These are phyloP conservation scores for Tuber aestivum DNA, from an alignment of 495 filamentous ascomycete species.

Conservation along the genomic window DNA sequence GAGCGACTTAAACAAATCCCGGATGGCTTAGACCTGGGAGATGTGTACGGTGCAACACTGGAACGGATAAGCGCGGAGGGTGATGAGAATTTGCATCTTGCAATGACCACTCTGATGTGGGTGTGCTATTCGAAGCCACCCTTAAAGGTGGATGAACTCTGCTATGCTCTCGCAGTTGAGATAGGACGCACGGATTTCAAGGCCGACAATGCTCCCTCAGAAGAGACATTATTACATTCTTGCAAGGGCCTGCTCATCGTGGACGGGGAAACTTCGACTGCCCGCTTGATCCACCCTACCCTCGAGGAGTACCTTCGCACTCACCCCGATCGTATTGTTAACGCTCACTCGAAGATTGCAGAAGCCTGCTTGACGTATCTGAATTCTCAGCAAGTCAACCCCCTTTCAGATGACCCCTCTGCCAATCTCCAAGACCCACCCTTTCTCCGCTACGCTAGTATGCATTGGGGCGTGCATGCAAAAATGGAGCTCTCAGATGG, in stretches of 20 bases:
- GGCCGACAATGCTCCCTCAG: not conserved
- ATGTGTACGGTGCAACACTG: not conserved
- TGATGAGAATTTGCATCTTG: not conserved
- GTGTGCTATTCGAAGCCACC: not conserved
- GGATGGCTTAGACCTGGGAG: not conserved
- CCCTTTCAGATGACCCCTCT: not conserved
- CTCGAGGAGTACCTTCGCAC: not conserved
- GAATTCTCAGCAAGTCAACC: not conserved
- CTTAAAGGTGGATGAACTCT: not conserved
- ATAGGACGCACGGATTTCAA: not conserved
- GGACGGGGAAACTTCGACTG: not conserved
- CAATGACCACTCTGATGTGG: not conserved
- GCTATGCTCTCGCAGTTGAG: not conserved
- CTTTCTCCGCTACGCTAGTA: not conserved
- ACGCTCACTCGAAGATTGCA: not conserved
- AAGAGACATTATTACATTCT: not conserved
- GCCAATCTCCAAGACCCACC: too few relatives aligned
- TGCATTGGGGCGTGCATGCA: not conserved
- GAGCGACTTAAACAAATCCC: not conserved
- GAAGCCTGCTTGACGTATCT: not conserved
- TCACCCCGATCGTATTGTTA: not conserved
- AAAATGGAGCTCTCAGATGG: not conserved
- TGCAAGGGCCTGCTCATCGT: not conserved
- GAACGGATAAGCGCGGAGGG: not conserved
- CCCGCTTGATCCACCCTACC: not conserved